These are phyloP conservation scores for Cladosporium colombiae DNA, from an alignment of 2,329 filamentous ascomycete genomes.

Conservation along the genomic window DNA sequence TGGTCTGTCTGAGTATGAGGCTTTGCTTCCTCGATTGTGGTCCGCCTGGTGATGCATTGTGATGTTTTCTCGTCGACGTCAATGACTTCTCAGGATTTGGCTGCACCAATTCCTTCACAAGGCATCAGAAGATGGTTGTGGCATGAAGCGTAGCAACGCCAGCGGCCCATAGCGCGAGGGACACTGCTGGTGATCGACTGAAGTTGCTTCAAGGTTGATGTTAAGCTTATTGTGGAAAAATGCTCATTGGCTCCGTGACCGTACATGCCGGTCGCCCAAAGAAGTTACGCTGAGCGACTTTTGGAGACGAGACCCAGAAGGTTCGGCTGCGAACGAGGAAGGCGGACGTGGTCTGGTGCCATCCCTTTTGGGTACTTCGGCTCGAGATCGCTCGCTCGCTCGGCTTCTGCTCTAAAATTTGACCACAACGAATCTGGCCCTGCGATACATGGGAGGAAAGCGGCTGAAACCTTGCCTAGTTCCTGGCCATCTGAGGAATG, in stretches of 20 bases:
- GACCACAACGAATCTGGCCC: neutral
- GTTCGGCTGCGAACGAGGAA: neutral
- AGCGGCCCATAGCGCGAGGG: neutral
- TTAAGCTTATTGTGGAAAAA: neutral
- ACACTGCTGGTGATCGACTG: neutral
- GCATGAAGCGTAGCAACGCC: neutral
- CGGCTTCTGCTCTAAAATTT: fast-evolving
- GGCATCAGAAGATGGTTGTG: neutral
- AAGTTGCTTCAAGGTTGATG: neutral
- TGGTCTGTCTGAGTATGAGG: neutral
- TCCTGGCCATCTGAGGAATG: no score
- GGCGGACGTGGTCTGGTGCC: neutral
- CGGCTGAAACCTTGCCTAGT: no score
- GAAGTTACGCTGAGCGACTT: neutral
- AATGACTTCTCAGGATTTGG: neutral
- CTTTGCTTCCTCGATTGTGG: neutral
- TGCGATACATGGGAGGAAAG: neutral
- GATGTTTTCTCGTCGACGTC: neutral
- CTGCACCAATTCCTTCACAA: neutral
- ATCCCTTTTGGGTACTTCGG: no score
- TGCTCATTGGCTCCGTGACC: neutral
- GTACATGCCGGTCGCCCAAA: neutral
- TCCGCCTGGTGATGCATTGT: neutral
- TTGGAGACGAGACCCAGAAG: neutral
- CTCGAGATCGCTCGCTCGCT: neutral